Conservation (phyloP, 805 yeast species). For the Kluyveromyces siamensis region DNA sequence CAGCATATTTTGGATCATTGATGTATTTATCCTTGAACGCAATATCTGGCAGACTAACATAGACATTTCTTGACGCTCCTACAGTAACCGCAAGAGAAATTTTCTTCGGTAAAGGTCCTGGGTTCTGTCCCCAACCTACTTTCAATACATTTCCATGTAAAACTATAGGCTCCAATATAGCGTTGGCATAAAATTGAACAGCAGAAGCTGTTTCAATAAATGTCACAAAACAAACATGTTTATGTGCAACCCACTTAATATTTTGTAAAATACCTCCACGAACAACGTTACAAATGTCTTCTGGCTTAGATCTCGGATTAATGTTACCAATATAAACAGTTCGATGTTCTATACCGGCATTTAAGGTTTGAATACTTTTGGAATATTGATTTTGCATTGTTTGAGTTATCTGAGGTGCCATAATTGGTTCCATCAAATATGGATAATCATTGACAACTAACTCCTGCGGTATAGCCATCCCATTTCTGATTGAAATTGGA, state of each 20-base stretch:
- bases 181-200: constrained; percentile 53
- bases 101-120: constrained; percentile 51
- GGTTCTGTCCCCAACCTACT: constrained; percentile 64
- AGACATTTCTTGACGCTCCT: constrained; percentile 72
- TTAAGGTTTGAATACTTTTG: constrained; percentile 22
- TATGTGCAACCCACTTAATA: constrained; percentile 42
- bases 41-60: constrained; percentile 48
- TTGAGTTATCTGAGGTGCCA: constrained; percentile 13
- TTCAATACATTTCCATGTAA: constrained; percentile 54
- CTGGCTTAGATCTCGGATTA: constrained; percentile 54
- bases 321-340: constrained; percentile 63
- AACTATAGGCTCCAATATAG: constrained; percentile 48
- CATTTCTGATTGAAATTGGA: background rate
- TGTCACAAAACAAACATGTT: constrained; percentile 58
- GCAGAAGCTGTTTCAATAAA: constrained; percentile 60
- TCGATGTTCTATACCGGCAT: constrained; percentile 41
- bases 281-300: constrained; percentile 67
- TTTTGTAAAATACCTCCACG: constrained; percentile 69
- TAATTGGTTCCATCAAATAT: constrained; percentile 1
- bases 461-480: constrained; percentile 14
- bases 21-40: constrained; percentile 32
- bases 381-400: constrained; percentile 21
- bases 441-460: constrained; percentile 12
- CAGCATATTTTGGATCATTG: constrained; percentile 26
- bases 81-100: constrained; percentile 56